Evolutionary conservation across 768 basidiomycete species (phyloP).

Genomic region (Pleurotus tuoliensis): DNA sequence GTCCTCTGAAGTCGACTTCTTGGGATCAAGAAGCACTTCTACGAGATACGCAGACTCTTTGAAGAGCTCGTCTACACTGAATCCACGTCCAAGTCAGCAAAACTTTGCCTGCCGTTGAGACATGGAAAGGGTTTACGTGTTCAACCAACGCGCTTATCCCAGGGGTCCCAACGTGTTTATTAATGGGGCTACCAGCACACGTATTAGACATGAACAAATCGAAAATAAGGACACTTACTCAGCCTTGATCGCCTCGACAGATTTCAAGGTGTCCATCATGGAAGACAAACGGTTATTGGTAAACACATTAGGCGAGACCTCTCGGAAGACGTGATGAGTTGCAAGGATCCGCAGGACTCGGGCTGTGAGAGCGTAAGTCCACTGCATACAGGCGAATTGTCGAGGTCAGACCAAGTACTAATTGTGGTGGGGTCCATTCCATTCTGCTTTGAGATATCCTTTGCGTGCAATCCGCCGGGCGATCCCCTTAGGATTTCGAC

Average conservation of each 20-base stretch:
- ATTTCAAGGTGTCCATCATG: constrained; percentile 24
- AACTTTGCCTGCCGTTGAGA: not conserved
- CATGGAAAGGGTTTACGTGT: constrained; percentile 6
- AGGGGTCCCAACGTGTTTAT: constrained; percentile 14
- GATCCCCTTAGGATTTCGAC: not conserved
- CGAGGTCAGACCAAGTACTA: constrained; percentile 17
- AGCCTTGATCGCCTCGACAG: constrained; percentile 20
- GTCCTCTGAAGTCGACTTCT: not conserved
- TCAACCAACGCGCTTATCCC: constrained; percentile 14
- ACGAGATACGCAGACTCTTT: constrained; percentile 14
- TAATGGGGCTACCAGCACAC: constrained; percentile 13
- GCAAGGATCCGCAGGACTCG: constrained; percentile 31
- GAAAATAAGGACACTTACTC: constrained; percentile 17
- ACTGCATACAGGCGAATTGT: not conserved
- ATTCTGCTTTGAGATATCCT: constrained; percentile 27
- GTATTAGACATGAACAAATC: not conserved
- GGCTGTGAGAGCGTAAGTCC: constrained; percentile 14
- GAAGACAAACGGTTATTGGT: constrained; percentile 32
- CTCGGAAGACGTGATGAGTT: constrained; percentile 31
- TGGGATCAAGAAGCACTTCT: constrained; percentile 16
- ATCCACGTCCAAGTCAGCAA: not conserved
- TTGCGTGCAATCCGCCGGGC: constrained; percentile 27
- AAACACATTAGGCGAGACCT: constrained; percentile 29
- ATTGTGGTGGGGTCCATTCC: constrained; percentile 25
- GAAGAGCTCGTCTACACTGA: constrained; percentile 20